Base-by-base conservation (phyloP, 225 moss, liverwort and hornwort species). In the Polytrichum commune region DNA sequence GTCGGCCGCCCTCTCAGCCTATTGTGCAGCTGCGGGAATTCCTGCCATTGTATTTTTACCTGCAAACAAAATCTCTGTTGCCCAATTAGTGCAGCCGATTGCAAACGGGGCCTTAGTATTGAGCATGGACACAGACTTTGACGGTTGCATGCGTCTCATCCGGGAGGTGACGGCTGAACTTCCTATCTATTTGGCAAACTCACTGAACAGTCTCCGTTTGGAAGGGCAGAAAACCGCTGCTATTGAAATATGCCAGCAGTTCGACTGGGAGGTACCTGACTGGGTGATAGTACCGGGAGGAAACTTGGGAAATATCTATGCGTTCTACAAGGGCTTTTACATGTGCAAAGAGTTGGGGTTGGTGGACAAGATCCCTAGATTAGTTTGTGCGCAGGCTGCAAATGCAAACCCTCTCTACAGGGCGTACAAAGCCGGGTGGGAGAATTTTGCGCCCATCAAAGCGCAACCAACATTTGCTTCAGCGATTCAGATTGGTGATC, bases 151-250 rank as follows among this genome's bases (percentile, higher is more conserved):
- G 87, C 78, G 87, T 0, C 83, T 87, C 67, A 87, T 87, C 61
- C 76, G 87, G 55, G 87, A 87, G 72, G 87, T 87, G 22, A 87
- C 87, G 0, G 78, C 81, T 0, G 87, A 87, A 74, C 87, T 87
- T 64, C 87, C 87, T 4, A 87, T 87, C 72, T 87, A 87, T 74
- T 74, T 87, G n/a, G 87, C 87, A 0, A 87, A 87, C 10, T 87
- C 87, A 9, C 83, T 87, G 25, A 87, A 87, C 77, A 81, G 81
- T 25, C 79, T 87, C 1, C 87, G 87, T 28, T 77, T 87, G 6
- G 87, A 87, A 76, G 87, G 87, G n/a, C 87, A 87, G 83, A 87
- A 87, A 28, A 87, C 87, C 0, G 87, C 87, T 0, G 87, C 87
- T 0, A 81, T 87, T 3, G 87, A 87, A 61, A 83, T 87, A 27